These are phyloP conservation scores for Alternaria atra DNA, from an alignment of 2,329 filamentous ascomycete species.

Conservation along the genomic window DNA sequence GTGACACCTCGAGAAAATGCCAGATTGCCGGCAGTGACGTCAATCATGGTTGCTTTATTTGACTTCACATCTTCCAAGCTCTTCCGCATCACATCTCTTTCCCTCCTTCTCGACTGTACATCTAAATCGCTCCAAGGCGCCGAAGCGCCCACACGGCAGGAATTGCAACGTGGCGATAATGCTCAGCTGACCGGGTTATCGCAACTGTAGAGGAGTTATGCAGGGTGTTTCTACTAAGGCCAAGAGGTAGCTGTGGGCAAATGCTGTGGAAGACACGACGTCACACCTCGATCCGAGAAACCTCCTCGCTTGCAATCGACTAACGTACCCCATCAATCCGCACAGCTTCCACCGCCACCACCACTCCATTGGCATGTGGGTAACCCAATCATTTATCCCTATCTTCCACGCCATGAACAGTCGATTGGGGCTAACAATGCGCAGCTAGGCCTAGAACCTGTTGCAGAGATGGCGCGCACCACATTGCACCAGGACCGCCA, in stretches of 20 bases:
- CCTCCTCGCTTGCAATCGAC: background rate
- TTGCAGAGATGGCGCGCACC: background rate
- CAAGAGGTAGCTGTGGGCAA: background rate
- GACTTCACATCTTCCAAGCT: background rate
- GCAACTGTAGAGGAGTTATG: background rate
- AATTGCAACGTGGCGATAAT: background rate
- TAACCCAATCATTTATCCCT: background rate
- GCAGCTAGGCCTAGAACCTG: conserved; percentile 5
- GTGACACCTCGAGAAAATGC: background rate
- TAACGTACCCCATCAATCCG: background rate
- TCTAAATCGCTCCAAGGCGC: background rate
- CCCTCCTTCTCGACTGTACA: background rate
- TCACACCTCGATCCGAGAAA: conserved; percentile 1
- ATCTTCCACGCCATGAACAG: background rate
- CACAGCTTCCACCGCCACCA: conserved; percentile 4
- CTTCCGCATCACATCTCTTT: background rate
- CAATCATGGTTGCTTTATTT: conserved; percentile 1
- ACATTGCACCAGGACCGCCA: conserved; percentile 7
- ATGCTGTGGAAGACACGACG: background rate
- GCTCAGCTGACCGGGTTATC: background rate
- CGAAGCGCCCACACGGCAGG: background rate
- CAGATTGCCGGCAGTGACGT: background rate
- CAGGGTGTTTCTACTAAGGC: background rate
- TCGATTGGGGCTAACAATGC: background rate
- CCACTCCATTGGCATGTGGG: background rate